phyloP scores from a whole-genome alignment of 345 rosid genomes.

The Adansonia digitata region DNA sequence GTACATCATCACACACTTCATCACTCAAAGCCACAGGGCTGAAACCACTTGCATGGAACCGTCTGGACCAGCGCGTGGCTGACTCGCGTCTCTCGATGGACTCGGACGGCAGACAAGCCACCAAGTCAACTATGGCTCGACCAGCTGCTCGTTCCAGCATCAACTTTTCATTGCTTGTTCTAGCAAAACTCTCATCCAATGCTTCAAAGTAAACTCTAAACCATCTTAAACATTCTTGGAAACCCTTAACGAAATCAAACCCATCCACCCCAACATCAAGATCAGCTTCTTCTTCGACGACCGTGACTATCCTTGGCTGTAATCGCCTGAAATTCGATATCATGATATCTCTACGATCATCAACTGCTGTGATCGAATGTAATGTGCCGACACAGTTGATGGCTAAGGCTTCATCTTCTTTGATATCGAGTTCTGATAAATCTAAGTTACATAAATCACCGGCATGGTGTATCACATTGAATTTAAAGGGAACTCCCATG shows the following conservation, averaged over 20 bases:
- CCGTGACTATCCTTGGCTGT: conserved; percentile 69
- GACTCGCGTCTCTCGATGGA: conserved; percentile 78
- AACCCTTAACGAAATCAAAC: conserved; percentile 58
- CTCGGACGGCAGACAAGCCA: conserved; percentile 60
- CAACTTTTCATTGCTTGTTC: conserved; percentile 79
- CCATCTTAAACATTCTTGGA: conserved; percentile 71
- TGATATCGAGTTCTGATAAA: conserved; percentile 43
- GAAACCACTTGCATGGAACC: conserved; percentile 62
- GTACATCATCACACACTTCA: conserved; percentile 85
- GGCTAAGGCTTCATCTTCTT: conserved; percentile 74
- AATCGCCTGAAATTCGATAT: conserved; percentile 53
- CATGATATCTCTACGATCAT: conserved; percentile 55
- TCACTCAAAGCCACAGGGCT: conserved; percentile 53
- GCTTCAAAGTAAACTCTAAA: conserved; percentile 92
- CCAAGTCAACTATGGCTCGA: conserved; percentile 69
- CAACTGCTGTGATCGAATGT: conserved; percentile 47
- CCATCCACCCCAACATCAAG: conserved; percentile 63
- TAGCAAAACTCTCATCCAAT: conserved; percentile 72
- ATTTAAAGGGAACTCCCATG: conserved; percentile 96
- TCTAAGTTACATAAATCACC: conserved; percentile 72
- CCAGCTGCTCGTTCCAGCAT: conserved; percentile 84
- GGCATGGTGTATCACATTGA: conserved; percentile 60
- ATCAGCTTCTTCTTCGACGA: conserved; percentile 95
- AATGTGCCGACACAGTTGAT: conserved; percentile 67
- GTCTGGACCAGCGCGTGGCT: conserved; percentile 69